Base-by-base conservation (phyloP, 495 filamentous ascomycete genomes). In the Staphylotrichum tortipilum region DNA sequence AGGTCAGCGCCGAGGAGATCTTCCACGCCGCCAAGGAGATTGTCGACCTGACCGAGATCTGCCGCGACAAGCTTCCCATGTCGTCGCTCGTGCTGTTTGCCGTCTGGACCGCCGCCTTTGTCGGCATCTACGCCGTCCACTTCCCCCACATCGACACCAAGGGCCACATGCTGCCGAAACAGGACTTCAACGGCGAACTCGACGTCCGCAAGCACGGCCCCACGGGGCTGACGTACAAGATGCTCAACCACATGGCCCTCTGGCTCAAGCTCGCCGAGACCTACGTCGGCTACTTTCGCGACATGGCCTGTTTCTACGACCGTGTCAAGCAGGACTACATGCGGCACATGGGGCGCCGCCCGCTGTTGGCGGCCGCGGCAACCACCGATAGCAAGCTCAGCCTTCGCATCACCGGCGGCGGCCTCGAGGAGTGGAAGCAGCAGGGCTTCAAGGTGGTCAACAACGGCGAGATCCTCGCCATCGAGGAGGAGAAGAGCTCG, bases 11-110 rank as follows among this genome's bases (percentile, higher is more conserved):
- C 9, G 78, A 83, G 38, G 77, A 85, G 53, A 72, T 88, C 37
- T 89, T 89, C 68, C 78, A 73, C 46, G 78, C 85, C 11, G 84
- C 86, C 5, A 76, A 81, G 8, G 79, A 84, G 41, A 83, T 91
- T 61, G 78, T 88, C 57, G 83, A 90, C 44, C 73, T 95, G 19
- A 78, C 87, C 8, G 76, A 80, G 3, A 83, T 83, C 15, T 88
- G 85, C 56, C 63, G 68, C 18, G 80, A 85, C 38, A 84, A 85
- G 58, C 71, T 89, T 7, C 83, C 86, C 12, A 85, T 92, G 69
- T 92, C 86, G 24, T 84, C 88, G 0, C 77, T 90, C 34, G 78
- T 89, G 11, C 80, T 84, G 5, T 91, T 89, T 58, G 84, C 88
- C 7, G 79, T 89, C 49, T 92, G 87, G 72, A 84, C 84, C 50